Evolutionary conservation across 768 basidiomycete species (phyloP), one percentile per base, ranked within the genome.

Genomic region (Cyclocybe cylindracea): DNA sequence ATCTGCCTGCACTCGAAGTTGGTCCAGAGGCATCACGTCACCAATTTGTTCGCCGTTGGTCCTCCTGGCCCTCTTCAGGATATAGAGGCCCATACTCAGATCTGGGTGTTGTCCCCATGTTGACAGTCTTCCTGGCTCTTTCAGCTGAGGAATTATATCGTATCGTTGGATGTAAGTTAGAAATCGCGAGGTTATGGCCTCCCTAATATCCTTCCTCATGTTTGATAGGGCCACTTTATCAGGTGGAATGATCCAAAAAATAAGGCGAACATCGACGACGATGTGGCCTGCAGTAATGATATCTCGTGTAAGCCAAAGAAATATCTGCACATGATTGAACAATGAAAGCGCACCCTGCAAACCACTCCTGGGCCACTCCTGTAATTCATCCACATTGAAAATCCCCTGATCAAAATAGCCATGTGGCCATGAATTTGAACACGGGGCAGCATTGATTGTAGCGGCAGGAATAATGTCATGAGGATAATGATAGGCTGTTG

Each of bases 141-240:
- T 41, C 6, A 14, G 5, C 35, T 64, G 63, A 11, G 62, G 51
- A 8, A 63, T 48, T 6, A 67, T 42, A 47, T 66, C 59, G 19
- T 64, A 65, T 5, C 52, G 45, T 36, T 66, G 59, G 7, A 64
- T 46, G 36, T 72, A 72, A 4, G 62, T 55, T 11, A 67, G 39
- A 46, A 63, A 68, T 7, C 37, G 19, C 29, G 61, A 53, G 4
- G 47, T 38, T 5, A 51, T 46, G n/a, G n/a, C n/a, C n/a, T n/a
- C n/a, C n/a, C n/a, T n/a, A n/a, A n/a, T n/a, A n/a, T n/a, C n/a
- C n/a, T n/a, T n/a, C n/a, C n/a, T n/a, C n/a, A n/a, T n/a, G 18
- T 44, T 32, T 7, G 18, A 34, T 38, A 40, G 31, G 14, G 44
- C 44, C 34, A 38, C 18, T 31, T 31, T 35, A 10, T 39, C 33